A percentile compares a stretch with the other conserved stretches of the same genome.
Conservation (phyloP, 768 basidiomycete genomes). For the Termitomyces sp. region DNA sequence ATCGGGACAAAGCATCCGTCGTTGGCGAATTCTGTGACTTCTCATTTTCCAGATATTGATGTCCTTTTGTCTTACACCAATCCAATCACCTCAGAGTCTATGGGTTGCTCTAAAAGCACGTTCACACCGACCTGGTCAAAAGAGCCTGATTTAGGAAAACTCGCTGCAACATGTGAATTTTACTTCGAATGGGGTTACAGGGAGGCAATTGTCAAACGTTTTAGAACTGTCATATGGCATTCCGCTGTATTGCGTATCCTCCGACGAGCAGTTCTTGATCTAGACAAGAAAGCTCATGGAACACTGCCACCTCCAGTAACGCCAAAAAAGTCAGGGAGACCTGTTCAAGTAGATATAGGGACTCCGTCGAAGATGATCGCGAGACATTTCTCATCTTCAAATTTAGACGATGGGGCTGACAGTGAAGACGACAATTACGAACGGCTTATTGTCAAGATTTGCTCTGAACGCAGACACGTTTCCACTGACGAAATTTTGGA, state of each 20-base stretch:
- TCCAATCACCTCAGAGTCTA: conserved; percentile 69
- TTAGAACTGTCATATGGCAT: conserved; percentile 79
- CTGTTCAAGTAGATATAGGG: conserved; percentile 23
- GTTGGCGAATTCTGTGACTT: conserved; percentile 57
- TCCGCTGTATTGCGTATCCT: conserved; percentile 43
- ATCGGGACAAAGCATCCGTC: conserved; percentile 60
- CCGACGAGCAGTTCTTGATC: conserved; percentile 35
- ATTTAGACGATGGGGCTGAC: conserved; percentile 21
- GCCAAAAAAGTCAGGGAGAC: conserved; percentile 30
- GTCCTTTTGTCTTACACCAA: conserved; percentile 73
- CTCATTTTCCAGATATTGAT: conserved; percentile 66
- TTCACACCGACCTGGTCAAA: conserved; percentile 37
- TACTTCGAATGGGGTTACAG: conserved; percentile 92
- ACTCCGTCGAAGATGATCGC: conserved; percentile 53
- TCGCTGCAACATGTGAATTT: conserved; percentile 78
- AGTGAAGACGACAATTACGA: conserved; percentile 31
- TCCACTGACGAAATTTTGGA: conserved; percentile 70
- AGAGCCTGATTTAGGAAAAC: conserved; percentile 64
- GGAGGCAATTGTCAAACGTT: conserved; percentile 77
- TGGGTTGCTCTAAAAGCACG: conserved; percentile 33
- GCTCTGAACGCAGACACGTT: conserved; percentile 56
- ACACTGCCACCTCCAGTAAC: conserved; percentile 26
- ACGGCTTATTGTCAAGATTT: conserved; percentile 58
- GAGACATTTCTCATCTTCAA: conserved; percentile 46
- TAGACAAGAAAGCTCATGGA: conserved; percentile 24